These are phyloP conservation scores for Lenzites betulinus DNA, from an alignment of 768 basidiomycete species.

Conservation along the genomic window DNA sequence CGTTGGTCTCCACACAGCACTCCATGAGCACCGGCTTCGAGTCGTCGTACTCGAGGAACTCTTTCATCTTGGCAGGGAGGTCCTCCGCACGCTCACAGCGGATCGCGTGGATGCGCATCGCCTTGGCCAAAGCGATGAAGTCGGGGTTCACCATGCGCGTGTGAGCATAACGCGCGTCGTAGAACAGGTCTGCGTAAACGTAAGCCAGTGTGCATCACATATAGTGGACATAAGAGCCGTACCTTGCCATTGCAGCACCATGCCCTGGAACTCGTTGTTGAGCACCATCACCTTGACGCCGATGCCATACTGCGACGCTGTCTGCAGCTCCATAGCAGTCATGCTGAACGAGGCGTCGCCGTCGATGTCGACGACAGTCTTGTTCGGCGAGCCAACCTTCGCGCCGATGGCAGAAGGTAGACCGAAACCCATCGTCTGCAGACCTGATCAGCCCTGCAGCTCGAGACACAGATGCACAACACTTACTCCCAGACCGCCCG, in stretches of 20 bases:
- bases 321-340: conserved; percentile 99
- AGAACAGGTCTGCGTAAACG: conserved; percentile 79
- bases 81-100: conserved; percentile 71
- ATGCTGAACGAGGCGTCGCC: conserved; percentile 99
- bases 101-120: conserved; percentile 94
- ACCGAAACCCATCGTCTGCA: conserved; percentile 97
- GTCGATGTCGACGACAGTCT: conserved; percentile 94
- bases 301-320: conserved; percentile 87
- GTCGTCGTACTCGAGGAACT: conserved; percentile 94
- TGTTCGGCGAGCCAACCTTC: conserved; percentile 92
- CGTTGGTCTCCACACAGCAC: conserved; percentile 79
- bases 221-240: conserved; percentile 16
- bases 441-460: conserved; percentile 2
- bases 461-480: not conserved
- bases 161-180: conserved; percentile 95
- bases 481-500: conserved; percentile 91
- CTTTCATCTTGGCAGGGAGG: conserved; percentile 94
- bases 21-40: conserved; percentile 89
- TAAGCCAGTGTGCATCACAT: not conserved
- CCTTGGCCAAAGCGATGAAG: conserved; percentile 84
- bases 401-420: conserved; percentile 94
- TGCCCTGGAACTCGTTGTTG: conserved; percentile 98
- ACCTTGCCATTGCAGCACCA: conserved; percentile 99
- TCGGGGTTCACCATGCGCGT: conserved; percentile 95
- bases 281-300: conserved; percentile 93